phyloP scores from a whole-genome alignment of 2,329 filamentous ascomycete genomes.

The Xylariaceae sp. region DNA sequence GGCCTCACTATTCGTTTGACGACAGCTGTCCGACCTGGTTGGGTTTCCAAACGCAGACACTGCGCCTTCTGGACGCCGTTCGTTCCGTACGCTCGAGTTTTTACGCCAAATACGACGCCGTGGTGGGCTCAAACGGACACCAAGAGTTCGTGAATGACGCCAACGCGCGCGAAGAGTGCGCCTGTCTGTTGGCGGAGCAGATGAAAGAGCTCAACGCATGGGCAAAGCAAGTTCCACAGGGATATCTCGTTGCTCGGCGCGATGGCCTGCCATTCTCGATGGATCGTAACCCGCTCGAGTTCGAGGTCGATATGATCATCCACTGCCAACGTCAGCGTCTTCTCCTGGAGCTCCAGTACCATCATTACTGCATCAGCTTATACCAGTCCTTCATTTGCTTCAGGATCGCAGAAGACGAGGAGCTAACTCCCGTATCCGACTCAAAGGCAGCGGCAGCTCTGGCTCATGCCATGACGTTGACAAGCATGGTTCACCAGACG shows the following conservation, averaged over 20 bases:
- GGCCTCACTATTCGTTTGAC: constrained; percentile 8
- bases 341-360: constrained; percentile 14
- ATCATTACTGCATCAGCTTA: constrained; percentile 10
- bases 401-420: constrained; percentile 1
- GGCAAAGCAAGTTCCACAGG: constrained; percentile 9
- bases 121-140: constrained; percentile 5
- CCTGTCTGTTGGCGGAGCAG: constrained; percentile 4
- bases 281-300: constrained; percentile 7
- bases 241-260: constrained; percentile 6
- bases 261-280: constrained; percentile 9
- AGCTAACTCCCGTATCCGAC: constrained; percentile 8
- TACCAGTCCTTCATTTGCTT: constrained; percentile 15
- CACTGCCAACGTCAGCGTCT: constrained; percentile 15
- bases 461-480: constrained; percentile 12
- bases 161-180: constrained; percentile 11
- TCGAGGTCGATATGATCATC: constrained; percentile 7
- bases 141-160: constrained; percentile 5
- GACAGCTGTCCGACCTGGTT: constrained; percentile 11
- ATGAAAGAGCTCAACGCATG: constrained; percentile 9
- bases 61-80: constrained; percentile 7
- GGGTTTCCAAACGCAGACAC: constrained; percentile 11
- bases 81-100: not conserved
- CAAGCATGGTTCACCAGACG: constrained; percentile 9
- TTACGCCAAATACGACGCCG: constrained; percentile 5
- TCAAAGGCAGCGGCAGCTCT: constrained; percentile 5